These are phyloP conservation scores for Dioscorea dumetorum DNA, from an alignment of 106 monocot species.

Conservation along the genomic window DNA sequence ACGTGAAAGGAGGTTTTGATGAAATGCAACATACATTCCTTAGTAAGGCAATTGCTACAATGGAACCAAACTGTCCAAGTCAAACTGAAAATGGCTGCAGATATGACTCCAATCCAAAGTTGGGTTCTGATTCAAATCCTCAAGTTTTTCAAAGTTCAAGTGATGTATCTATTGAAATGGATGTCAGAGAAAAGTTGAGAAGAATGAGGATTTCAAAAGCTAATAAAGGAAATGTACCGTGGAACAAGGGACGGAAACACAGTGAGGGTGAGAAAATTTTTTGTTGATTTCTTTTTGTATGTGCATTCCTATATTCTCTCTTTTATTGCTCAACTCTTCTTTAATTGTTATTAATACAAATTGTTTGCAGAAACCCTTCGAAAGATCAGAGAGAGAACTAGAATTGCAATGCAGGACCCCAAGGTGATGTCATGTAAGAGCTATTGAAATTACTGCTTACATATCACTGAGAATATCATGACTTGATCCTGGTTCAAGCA, in stretches of 20 bases:
- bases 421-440: constrained; percentile 99
- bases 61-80: constrained; percentile 29
- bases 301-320: constrained; percentile 1
- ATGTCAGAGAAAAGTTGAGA: constrained; percentile 63
- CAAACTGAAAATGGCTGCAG: constrained; percentile 12
- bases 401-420: constrained; percentile 96
- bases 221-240: constrained; percentile 91
- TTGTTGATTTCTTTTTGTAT: neutral
- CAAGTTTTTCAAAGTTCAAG: constrained; percentile 15
- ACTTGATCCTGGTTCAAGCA: too few species aligned
- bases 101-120: constrained; percentile 14
- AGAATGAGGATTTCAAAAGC: constrained; percentile 81
- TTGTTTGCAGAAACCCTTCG: constrained; percentile 64
- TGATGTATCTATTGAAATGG: constrained; percentile 34
- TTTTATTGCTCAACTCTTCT: neutral
- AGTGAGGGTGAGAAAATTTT: constrained; percentile 50
- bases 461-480: neutral
- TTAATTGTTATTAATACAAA: neutral
- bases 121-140: constrained; percentile 23
- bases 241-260: constrained; percentile 97
- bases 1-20: constrained; percentile 2
- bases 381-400: constrained; percentile 80
- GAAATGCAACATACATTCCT: constrained; percentile 9
- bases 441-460: neutral
- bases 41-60: constrained; percentile 47